A percentile compares a stretch with the other conserved stretches of the same genome.
Evolutionary conservation across 2,329 filamentous ascomycete species (phyloP).

Genomic region (Colletotrichum liriopes): DNA sequence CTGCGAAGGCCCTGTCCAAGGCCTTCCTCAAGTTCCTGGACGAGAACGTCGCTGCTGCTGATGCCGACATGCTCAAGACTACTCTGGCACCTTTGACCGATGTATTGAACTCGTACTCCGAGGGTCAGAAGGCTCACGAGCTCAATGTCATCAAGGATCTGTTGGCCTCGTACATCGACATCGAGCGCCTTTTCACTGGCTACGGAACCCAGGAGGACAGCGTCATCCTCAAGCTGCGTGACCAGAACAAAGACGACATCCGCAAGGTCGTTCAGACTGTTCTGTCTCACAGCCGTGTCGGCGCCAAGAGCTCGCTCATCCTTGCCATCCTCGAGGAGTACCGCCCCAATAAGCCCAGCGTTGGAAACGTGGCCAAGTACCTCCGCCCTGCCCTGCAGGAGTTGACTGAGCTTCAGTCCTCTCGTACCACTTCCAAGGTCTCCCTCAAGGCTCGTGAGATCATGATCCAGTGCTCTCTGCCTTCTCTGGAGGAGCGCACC

Average conservation of each 20-base stretch:
- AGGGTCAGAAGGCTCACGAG: constrained; percentile 93
- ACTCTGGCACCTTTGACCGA: constrained; percentile 83
- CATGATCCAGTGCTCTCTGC: constrained; percentile 96
- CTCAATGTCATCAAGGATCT: constrained; percentile 85
- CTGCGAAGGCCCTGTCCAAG: constrained; percentile 88
- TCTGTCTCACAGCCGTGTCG: constrained; percentile 92
- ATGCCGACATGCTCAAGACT: constrained; percentile 80
- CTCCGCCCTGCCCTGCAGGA: constrained; percentile 87
- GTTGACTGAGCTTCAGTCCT: constrained; percentile 90
- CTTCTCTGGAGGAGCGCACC: constrained; percentile 94
- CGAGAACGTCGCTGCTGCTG: constrained; percentile 82
- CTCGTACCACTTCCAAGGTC: constrained; percentile 89
- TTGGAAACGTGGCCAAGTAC: constrained; percentile 89
- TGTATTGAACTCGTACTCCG: constrained; percentile 84
- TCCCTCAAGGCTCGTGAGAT: constrained; percentile 97
- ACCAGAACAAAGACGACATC: constrained; percentile 96
- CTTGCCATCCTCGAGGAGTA: constrained; percentile 95
- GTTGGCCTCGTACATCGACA: constrained; percentile 85
- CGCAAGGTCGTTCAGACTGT: constrained; percentile 88
- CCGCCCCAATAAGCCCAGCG: constrained; percentile 92
- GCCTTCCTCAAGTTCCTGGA: constrained; percentile 90
- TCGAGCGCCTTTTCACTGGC: constrained; percentile 90
- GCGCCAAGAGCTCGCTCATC: constrained; percentile 93
- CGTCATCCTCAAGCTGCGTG: constrained; percentile 92
- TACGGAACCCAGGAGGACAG: constrained; percentile 91